These are phyloP conservation scores for Globisporangium nodosum DNA, from an alignment of 352 stramenopile species.

Conservation along the genomic window DNA sequence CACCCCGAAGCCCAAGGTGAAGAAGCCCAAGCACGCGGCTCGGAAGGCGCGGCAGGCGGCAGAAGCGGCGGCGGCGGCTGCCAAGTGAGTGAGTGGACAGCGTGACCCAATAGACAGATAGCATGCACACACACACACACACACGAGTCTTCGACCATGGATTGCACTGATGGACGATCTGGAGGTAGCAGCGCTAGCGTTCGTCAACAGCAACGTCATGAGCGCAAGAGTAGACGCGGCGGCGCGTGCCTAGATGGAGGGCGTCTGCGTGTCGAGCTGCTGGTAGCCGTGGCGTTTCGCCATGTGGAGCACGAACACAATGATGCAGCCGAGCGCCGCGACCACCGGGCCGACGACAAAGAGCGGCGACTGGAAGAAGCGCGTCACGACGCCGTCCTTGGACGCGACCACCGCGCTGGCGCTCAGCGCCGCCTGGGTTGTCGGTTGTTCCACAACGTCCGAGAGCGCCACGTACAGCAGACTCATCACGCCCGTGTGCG, in stretches of 20 bases:
- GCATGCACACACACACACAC: neutral
- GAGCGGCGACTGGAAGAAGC: slow-evolving; percentile 9
- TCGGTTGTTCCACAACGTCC: slow-evolving; percentile 26
- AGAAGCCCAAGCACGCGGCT: slow-evolving; percentile 70
- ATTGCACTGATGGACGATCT: neutral
- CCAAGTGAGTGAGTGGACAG: slow-evolving; percentile 1
- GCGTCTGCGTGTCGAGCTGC: slow-evolving; percentile 18
- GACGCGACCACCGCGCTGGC: slow-evolving; percentile 3
- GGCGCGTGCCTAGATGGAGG: neutral
- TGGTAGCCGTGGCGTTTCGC: slow-evolving; percentile 52
- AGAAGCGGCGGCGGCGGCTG: slow-evolving; percentile 22
- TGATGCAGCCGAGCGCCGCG: slow-evolving; percentile 19
- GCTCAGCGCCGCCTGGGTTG: slow-evolving; percentile 4
- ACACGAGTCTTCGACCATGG: neutral
- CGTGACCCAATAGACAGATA: slow-evolving; percentile 5
- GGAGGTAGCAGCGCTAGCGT: neutral
- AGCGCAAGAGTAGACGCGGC: too few relatives aligned
- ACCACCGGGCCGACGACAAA: slow-evolving; percentile 16
- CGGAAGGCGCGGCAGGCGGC: slow-evolving; percentile 54
- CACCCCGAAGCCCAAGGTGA: slow-evolving; percentile 29
- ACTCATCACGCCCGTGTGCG: slow-evolving; percentile 75
- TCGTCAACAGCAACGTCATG: neutral
- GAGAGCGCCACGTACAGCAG: slow-evolving; percentile 72
- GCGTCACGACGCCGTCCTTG: slow-evolving; percentile 2
- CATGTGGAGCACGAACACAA: slow-evolving; percentile 29